Evolutionary conservation across 2,329 filamentous ascomycete genomes (phyloP).

Genomic region (Penicillium sp.): DNA sequence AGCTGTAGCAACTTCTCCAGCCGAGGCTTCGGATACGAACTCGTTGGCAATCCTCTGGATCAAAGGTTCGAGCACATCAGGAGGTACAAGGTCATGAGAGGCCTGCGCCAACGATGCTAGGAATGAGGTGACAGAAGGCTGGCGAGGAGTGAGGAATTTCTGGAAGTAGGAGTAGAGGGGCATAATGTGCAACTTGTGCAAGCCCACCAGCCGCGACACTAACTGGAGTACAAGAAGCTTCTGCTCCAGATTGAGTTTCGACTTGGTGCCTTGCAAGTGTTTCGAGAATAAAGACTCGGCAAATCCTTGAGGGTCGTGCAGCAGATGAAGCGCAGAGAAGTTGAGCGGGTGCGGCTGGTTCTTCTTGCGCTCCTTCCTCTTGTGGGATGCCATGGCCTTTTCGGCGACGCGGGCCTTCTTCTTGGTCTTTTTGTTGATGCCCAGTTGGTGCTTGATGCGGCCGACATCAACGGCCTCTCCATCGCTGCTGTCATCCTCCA

Average conservation of each 20-base stretch:
- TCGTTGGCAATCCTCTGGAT: constrained; percentile 97
- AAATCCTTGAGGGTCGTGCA: constrained; percentile 93
- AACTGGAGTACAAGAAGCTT: constrained; percentile 88
- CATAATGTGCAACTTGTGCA: constrained; percentile 88
- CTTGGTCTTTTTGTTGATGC: constrained; percentile 94
- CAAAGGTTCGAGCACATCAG: constrained; percentile 85
- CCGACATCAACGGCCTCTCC: constrained; percentile 74
- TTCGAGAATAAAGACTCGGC: constrained; percentile 86
- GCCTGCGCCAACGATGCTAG: constrained; percentile 88
- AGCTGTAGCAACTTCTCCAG: constrained; percentile 84
- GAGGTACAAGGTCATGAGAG: constrained; percentile 85
- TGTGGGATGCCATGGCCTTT: constrained; percentile 77
- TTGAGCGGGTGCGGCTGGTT: constrained; percentile 82
- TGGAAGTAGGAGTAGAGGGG: constrained; percentile 95
- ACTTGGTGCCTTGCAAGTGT: constrained; percentile 82
- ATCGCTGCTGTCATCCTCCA: constrained; percentile 84
- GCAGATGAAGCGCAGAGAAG: constrained; percentile 89
- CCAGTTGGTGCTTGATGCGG: constrained; percentile 77
- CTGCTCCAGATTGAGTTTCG: constrained; percentile 80
- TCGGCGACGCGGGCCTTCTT: constrained; percentile 78
- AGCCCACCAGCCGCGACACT: constrained; percentile 82
- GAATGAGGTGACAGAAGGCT: constrained; percentile 88
- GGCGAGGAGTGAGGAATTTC: constrained; percentile 83
- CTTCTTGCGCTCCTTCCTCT: constrained; percentile 83
- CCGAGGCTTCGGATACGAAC: constrained; percentile 92